Base-by-base conservation (phyloP, 2,329 filamentous ascomycete genomes). In the Fusarium vanettenii region DNA sequence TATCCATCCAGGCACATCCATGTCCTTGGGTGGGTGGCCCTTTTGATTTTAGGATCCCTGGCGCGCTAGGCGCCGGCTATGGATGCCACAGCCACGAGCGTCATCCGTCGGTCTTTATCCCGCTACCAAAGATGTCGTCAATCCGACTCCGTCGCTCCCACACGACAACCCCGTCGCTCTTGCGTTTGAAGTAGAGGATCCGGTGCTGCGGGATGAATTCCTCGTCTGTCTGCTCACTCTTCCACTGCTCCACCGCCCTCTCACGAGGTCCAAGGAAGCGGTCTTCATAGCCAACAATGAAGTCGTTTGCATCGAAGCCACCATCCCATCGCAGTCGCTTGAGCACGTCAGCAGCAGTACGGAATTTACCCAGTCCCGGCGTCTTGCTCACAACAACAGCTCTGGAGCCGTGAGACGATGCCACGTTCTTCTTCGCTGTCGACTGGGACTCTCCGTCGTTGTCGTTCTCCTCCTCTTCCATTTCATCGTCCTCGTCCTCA, bases 151-250 rank as follows among this genome's bases (percentile, higher is more conserved):
- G 84, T 70, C 88, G 82, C 75, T 92, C 89, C 90, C 90, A 92
- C 5, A 91, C 83, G n/a, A 88, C 80, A 6, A 78, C 79, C 0
- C 84, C 85, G 69, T 89, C 88, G 66, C 85, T 87, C 78, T 81
- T 86, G 13, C 86, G 84, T 80, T 87, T 89, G 77, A 92, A 92
- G 79, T 90, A 92, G 66, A 90, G 78, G 71, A 92, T 90, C 18
- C 90, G 85, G 76, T 92, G 90, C 80, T 92, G 89, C 8, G 91
- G 91, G 65, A 92, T 92, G 76, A 91, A 92, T 80, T 92, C 90
- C 69, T 92, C 89, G 72, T 92, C 88, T 35, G 90, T 91, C 80
- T 89, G 87, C 76, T 92, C 90, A 18, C 83, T 84, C 82, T 89
- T 91, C 90, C 90, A 92, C 33, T 84, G 82, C 61, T 86, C 87